These are phyloP conservation scores for Neonectria sp. DNA, from an alignment of 2,329 filamentous ascomycete genomes.

Conservation along the genomic window DNA sequence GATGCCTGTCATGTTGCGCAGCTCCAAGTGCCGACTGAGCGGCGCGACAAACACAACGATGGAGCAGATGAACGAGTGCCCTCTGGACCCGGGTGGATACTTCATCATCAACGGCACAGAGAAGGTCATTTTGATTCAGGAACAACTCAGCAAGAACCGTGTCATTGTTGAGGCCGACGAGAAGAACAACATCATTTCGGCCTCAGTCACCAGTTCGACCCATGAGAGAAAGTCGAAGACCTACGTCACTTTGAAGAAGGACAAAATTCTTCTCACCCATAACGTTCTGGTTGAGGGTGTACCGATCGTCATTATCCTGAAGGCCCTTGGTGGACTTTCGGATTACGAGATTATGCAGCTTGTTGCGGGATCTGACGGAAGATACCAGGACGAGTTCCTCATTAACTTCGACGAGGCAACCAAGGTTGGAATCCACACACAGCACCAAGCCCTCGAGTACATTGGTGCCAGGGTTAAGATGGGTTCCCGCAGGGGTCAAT, in stretches of 20 bases:
- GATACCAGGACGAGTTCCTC: slow-evolving; percentile 94
- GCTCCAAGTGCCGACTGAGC: slow-evolving; percentile 90
- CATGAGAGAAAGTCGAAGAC: slow-evolving; percentile 98
- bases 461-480: slow-evolving; percentile 91
- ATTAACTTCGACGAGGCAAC: slow-evolving; percentile 96
- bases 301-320: slow-evolving; percentile 94
- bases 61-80: slow-evolving; percentile 94
- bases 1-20: slow-evolving; percentile 97
- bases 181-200: slow-evolving; percentile 94
- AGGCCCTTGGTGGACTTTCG: slow-evolving; percentile 92
- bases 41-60: slow-evolving; percentile 90
- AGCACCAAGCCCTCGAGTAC: slow-evolving; percentile 95
- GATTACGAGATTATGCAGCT: slow-evolving; percentile 96
- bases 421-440: slow-evolving; percentile 88
- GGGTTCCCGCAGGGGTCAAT: slow-evolving; percentile 76
- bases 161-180: slow-evolving; percentile 95
- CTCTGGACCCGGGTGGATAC: slow-evolving; percentile 95
- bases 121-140: slow-evolving; percentile 98
- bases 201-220: slow-evolving; percentile 97
- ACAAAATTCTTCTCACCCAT: slow-evolving; percentile 89
- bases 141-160: slow-evolving; percentile 98
- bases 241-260: slow-evolving; percentile 95
- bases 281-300: slow-evolving; percentile 94
- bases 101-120: slow-evolving; percentile 98
- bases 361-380: slow-evolving; percentile 87